These are phyloP conservation scores for Fusarium pseudocircinatum DNA, from an alignment of 2,329 filamentous ascomycete genomes.

Conservation along the genomic window DNA sequence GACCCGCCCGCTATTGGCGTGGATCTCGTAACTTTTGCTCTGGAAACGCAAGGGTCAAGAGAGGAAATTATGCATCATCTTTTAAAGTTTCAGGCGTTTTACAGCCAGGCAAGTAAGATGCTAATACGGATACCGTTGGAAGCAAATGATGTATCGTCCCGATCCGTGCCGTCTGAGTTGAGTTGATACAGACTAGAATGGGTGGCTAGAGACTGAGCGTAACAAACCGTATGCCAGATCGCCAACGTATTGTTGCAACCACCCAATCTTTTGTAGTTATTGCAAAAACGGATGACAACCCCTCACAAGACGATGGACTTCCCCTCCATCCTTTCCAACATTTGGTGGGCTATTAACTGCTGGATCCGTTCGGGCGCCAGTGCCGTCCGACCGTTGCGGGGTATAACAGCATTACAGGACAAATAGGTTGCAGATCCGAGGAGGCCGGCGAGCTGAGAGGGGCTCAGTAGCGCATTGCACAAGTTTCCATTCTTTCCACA, in stretches of 20 bases:
- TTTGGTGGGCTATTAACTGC: conserved; percentile 24
- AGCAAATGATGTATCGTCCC: background rate
- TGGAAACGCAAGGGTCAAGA: conserved; percentile 7
- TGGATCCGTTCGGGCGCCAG: conserved; percentile 40
- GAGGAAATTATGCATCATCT: conserved; percentile 9
- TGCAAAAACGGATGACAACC: conserved; percentile 18
- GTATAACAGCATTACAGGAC: conserved; percentile 36
- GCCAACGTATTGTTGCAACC: background rate
- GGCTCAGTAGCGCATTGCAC: conserved; percentile 26
- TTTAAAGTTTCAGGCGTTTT: conserved; percentile 5
- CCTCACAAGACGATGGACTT: conserved; percentile 19
- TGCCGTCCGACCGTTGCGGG: conserved; percentile 44
- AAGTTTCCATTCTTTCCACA: conserved; percentile 38
- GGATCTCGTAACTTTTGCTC: conserved; percentile 25
- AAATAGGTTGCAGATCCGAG: conserved; percentile 44
- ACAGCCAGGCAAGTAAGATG: background rate
- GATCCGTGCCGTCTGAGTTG: conserved; percentile 1
- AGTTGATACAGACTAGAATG: background rate
- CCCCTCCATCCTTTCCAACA: conserved; percentile 18
- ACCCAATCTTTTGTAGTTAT: background rate
- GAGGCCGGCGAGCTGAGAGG: conserved; percentile 33
- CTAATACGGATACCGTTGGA: background rate
- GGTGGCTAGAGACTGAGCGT: background rate
- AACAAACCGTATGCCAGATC: background rate
- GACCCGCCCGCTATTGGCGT: conserved; percentile 39